Conservation (phyloP, 2,329 filamentous ascomycete species). For the Fusarium azukiicola region DNA sequence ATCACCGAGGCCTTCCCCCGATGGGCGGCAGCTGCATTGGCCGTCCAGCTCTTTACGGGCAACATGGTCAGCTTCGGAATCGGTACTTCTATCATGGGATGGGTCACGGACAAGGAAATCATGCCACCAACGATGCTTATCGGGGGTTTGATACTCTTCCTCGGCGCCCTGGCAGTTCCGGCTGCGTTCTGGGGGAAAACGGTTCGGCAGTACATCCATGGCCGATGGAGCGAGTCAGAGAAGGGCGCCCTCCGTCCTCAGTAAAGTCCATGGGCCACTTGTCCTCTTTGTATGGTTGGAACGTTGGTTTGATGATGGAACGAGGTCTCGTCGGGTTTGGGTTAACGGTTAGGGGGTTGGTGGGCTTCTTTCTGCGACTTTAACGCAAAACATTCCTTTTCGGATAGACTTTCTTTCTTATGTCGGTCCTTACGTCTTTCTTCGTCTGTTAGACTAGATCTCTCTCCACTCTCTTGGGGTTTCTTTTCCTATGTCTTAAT, state of each 20-base stretch:
- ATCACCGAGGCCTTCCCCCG: constrained; percentile 45
- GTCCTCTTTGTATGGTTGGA: background rate
- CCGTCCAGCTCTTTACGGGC: constrained; percentile 36
- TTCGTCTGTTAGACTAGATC: background rate
- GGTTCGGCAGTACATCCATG: constrained; percentile 45
- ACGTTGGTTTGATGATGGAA: constrained; percentile 6
- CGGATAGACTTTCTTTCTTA: background rate
- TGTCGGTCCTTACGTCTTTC: background rate
- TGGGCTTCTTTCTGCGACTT: background rate
- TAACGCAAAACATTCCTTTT: background rate
- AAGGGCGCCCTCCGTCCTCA: constrained; percentile 45
- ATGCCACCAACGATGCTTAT: constrained; percentile 38
- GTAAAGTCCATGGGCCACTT: background rate
- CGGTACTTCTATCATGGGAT: constrained; percentile 28
- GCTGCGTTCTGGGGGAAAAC: constrained; percentile 46
- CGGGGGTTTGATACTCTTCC: constrained; percentile 8
- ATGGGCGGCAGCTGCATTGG: constrained; percentile 40
- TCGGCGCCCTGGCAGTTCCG: constrained; percentile 43
- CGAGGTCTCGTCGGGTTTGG: background rate
- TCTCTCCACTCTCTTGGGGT: background rate
- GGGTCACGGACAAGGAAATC: constrained; percentile 2
- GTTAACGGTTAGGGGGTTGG: background rate
- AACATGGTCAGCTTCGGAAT: constrained; percentile 43
- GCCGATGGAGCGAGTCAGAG: constrained; percentile 45
- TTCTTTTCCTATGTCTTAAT: background rate